Conservation (phyloP, 768 basidiomycete genomes). For the Galerina sulciceps region DNA sequence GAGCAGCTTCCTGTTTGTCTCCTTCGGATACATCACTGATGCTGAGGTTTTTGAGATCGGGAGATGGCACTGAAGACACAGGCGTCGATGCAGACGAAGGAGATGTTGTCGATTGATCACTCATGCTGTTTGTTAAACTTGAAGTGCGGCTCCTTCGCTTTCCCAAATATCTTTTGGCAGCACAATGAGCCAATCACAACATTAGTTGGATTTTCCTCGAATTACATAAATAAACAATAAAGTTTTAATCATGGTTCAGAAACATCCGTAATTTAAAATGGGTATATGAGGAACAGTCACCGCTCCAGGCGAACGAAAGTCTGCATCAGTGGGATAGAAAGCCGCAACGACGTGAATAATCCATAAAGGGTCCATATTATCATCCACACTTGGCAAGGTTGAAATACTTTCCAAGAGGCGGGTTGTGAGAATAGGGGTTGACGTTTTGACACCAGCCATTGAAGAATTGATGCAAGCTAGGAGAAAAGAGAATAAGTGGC, state of each 20-base stretch:
- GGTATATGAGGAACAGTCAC: constrained; percentile 10
- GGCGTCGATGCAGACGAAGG: constrained; percentile 51
- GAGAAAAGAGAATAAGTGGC: constrained; percentile 15
- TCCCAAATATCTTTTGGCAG: not conserved
- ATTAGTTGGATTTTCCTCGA: not conserved
- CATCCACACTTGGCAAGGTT: constrained; percentile 54
- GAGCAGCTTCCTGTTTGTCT: constrained; percentile 67
- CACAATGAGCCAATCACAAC: constrained; percentile 11
- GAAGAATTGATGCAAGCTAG: constrained; percentile 67
- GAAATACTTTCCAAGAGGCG: constrained; percentile 65
- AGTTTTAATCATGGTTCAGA: not conserved
- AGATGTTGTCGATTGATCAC: constrained; percentile 43
- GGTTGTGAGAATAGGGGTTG: constrained; percentile 46
- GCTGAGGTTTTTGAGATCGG: constrained; percentile 54
- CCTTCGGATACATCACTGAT: constrained; percentile 68
- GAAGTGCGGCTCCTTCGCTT: constrained; percentile 4
- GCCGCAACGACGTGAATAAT: not conserved
- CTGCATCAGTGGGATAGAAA: not conserved
- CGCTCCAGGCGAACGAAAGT: not conserved
- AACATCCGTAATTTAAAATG: not conserved
- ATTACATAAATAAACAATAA: constrained; percentile 12
- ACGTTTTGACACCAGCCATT: constrained; percentile 75
- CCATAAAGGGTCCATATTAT: not conserved
- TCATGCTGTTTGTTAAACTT: constrained; percentile 26
- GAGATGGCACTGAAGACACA: constrained; percentile 62